Evolutionary conservation across 1,284 basidiomycete genomes (phyloP), one percentile per base, ranked within the genome.

Genomic region (Anthracocystis panici-leucophaei): DNA sequence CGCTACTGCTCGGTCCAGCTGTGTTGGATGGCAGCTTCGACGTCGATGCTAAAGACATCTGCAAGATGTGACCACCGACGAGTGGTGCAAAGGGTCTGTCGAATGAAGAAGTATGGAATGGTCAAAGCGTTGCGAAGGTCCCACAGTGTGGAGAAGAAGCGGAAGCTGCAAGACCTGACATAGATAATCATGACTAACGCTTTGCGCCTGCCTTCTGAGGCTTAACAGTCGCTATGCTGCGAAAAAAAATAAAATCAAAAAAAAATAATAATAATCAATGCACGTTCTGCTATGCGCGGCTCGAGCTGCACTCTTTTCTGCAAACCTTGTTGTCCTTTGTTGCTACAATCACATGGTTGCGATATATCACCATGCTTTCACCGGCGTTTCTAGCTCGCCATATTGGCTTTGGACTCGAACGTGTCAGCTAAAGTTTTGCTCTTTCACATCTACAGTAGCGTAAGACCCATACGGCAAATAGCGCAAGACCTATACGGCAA

Each of bases 101-200:
- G 5, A 10, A 18, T 3, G 29, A 52, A 41, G 16, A 38, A 18
- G 31, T 49, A 42, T 49, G 35, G 38, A 59, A 18, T 38, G 57
- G 57, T 59, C 52, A 59, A 65, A 55, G 57, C 63, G 57, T 51
- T 16, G 35, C 11, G 35, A 38, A 38, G 35, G 35, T 38, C 11
- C 5, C 8, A 11, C 2, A 38, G 35, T 38, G 35, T 38, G 35
- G 56, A 49, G 56, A 49, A 41, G n/a, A 5, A 38, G 33, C 21
- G 20, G 16, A n/a, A 25, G 57, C 29, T 11, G 25, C 18, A 9
- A 9, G 21, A 29, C 0, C 8, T 14, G 5, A 20, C 35, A 54
- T 59, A 69, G 50, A 25, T 69, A 57, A 69, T 25, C 41, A 53
- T 56, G 56, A 68, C 40, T 31, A 27, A 23, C 35, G 4, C 35